Conservation (phyloP, 176 grass and related monocot genomes). For the Tillandsia leiboldiana region DNA sequence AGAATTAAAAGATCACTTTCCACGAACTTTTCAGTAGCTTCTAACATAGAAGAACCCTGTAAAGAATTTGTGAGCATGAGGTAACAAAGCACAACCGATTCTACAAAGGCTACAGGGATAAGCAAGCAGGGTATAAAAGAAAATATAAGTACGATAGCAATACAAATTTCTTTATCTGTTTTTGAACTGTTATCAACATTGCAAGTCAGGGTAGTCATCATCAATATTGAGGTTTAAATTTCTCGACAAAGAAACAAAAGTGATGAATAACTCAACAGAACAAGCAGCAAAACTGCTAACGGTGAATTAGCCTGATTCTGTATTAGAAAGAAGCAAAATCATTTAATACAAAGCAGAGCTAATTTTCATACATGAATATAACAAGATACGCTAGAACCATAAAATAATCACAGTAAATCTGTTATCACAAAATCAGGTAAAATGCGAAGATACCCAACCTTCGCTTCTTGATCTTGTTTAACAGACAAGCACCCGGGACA, state of each 20-base stretch:
- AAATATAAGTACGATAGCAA: neutral
- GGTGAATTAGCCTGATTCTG: neutral
- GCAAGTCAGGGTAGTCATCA: neutral
- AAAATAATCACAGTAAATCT: neutral
- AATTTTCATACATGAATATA: neutral
- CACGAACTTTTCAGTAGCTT: slow-evolving; percentile 26
- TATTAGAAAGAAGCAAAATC: slow-evolving; percentile 1
- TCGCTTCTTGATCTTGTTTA: slow-evolving; percentile 43
- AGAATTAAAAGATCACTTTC: slow-evolving; percentile 22
- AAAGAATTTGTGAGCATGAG: neutral
- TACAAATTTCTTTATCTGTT: neutral
- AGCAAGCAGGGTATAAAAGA: neutral
- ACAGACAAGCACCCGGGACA: slow-evolving; percentile 58
- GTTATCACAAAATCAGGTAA: slow-evolving; percentile 10
- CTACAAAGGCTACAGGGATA: neutral
- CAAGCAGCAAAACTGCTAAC: too few species aligned
- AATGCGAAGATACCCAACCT: slow-evolving; percentile 39
- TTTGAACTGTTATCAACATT: too few species aligned
- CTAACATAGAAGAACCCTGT: slow-evolving; percentile 24
- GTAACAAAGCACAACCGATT: neutral
- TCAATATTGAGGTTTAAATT: neutral
- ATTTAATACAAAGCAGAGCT: neutral
- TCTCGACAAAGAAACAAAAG: neutral
- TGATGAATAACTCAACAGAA: too few species aligned
- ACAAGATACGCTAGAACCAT: neutral